These are phyloP conservation scores for Oenanthe javanica DNA, from an alignment of 140 eudicot species.

Conservation along the genomic window DNA sequence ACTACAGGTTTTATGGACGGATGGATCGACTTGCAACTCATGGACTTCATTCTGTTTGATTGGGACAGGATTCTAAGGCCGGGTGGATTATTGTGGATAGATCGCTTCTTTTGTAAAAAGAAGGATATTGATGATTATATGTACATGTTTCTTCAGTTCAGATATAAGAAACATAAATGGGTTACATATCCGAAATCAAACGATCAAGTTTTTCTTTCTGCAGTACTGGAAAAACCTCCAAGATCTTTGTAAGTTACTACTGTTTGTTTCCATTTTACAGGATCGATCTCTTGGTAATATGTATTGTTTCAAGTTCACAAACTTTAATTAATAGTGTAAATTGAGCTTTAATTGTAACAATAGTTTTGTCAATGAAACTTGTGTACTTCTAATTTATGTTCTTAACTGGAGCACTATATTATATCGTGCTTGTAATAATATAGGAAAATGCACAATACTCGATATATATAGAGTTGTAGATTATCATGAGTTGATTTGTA, in stretches of 20 bases:
- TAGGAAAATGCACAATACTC: too few relatives aligned
- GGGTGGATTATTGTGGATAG: constrained; percentile 89
- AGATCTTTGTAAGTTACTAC: constrained; percentile 33
- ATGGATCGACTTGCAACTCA: constrained; percentile 76
- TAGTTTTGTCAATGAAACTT: too few relatives aligned
- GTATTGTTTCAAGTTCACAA: constrained; percentile 1
- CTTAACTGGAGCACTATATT: too few relatives aligned
- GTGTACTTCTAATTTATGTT: too few relatives aligned
- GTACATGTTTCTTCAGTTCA: constrained; percentile 94
- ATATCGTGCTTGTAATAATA: too few relatives aligned
- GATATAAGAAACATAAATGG: constrained; percentile 92
- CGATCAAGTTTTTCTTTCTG: constrained; percentile 84
- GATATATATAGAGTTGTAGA: too few relatives aligned
- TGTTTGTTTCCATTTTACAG: constrained; percentile 3
- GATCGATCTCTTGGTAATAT: neutral
- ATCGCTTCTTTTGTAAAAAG: constrained; percentile 75
- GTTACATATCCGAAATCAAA: constrained; percentile 61
- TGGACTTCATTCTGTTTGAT: constrained; percentile 83
- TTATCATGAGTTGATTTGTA: too few relatives aligned
- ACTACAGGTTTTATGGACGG: constrained; percentile 89
- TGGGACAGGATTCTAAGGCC: constrained; percentile 96
- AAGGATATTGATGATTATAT: constrained; percentile 81
- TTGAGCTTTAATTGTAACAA: too few relatives aligned
- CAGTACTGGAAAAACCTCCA: constrained; percentile 85
- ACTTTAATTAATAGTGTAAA: neutral